These are phyloP conservation scores for Lactifluus hygrophoroides DNA, from an alignment of 768 basidiomycete species.

Conservation along the genomic window DNA sequence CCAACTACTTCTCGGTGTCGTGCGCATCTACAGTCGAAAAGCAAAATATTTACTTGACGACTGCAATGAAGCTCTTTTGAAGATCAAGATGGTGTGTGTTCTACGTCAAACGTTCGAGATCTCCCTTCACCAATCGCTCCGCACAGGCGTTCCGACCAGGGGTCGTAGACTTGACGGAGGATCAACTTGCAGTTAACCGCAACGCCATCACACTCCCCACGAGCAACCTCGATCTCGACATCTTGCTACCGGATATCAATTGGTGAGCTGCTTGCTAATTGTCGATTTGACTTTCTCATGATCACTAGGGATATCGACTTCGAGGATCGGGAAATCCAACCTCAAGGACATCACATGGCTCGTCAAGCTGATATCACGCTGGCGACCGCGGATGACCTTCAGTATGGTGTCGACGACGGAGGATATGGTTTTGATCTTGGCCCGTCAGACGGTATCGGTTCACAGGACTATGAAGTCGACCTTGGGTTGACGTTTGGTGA, in stretches of 20 bases:
- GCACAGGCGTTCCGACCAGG: conserved; percentile 87
- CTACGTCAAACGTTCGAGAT: neutral
- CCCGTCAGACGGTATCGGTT: conserved; percentile 75
- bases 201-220: conserved; percentile 84
- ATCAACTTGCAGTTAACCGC: conserved; percentile 78
- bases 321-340: conserved; percentile 54
- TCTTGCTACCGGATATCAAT: conserved; percentile 70
- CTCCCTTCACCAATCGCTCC: neutral
- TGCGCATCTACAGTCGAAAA: conserved; percentile 95
- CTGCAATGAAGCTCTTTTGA: conserved; percentile 91
- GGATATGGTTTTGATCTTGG: conserved; percentile 71
- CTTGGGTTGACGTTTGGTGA: conserved; percentile 74
- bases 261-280: conserved; percentile 41
- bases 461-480: conserved; percentile 74
- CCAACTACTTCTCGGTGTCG: conserved; percentile 91
- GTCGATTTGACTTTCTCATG: conserved; percentile 8
- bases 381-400: conserved; percentile 63
- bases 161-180: conserved; percentile 92
- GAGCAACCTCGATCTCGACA: conserved; percentile 69
- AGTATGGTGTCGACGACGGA: conserved; percentile 49
- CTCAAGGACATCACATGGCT: conserved; percentile 74
- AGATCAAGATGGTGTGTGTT: conserved; percentile 79
- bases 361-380: conserved; percentile 86
- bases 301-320: conserved; percentile 67
- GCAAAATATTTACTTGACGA: conserved; percentile 97